Conservation (phyloP, 2,329 filamentous ascomycete species). For the Beauveria varroae region DNA sequence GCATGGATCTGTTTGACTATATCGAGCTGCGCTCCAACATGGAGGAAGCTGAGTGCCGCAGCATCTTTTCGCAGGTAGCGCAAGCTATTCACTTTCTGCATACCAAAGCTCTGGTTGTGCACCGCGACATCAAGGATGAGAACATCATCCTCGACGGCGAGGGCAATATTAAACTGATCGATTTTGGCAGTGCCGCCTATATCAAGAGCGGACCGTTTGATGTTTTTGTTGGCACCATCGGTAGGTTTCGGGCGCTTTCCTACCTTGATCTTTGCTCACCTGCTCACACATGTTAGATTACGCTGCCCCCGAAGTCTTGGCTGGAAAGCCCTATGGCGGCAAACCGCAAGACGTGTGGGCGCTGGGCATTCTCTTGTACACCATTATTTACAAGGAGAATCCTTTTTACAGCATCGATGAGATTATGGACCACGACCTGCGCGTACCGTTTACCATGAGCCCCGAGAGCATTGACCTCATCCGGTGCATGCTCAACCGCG, state of each 20-base stretch:
- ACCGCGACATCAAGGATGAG: conserved; percentile 98
- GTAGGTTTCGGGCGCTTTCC: conserved; percentile 43
- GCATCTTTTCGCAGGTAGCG: conserved; percentile 91
- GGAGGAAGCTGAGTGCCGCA: conserved; percentile 88
- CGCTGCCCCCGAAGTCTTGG: conserved; percentile 93
- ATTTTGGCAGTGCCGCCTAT: conserved; percentile 96
- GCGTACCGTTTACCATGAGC: conserved; percentile 81
- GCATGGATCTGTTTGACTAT: conserved; percentile 98
- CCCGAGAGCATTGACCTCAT: conserved; percentile 92
- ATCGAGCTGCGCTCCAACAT: conserved; percentile 95
- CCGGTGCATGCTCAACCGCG: conserved; percentile 82
- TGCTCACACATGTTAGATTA: conserved; percentile 58
- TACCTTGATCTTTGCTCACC: not conserved
- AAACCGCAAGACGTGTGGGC: conserved; percentile 99
- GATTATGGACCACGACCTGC: conserved; percentile 94
- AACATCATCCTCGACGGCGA: conserved; percentile 95
- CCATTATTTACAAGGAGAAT: conserved; percentile 99
- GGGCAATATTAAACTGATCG: conserved; percentile 91
- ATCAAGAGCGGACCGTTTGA: conserved; percentile 98
- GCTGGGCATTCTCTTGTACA: conserved; percentile 92
- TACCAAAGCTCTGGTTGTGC: conserved; percentile 82
- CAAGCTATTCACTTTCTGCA: conserved; percentile 87
- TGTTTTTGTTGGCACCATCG: conserved; percentile 97
- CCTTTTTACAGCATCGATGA: conserved; percentile 98
- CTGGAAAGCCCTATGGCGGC: conserved; percentile 83